Evolutionary conservation across 1,284 basidiomycete genomes (phyloP).

Genomic region (Xerocomus nothofagi): DNA sequence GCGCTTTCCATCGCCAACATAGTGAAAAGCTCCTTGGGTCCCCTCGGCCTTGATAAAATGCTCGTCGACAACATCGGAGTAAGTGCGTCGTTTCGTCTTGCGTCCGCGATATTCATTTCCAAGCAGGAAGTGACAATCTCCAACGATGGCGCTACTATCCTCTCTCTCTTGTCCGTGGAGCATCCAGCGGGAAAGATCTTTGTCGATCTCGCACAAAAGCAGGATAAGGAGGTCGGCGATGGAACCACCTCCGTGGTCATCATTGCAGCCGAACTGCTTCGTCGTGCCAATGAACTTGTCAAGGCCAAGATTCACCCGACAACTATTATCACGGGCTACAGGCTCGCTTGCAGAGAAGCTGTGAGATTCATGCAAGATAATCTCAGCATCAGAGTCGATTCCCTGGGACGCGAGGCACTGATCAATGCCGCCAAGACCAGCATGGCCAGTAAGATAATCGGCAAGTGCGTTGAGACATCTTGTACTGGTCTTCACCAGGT

Average conservation of each 20-base stretch:
- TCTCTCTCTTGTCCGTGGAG: conserved; percentile 88
- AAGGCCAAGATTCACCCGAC: conserved; percentile 99
- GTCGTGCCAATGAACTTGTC: conserved; percentile 96
- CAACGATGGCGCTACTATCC: conserved; percentile 98
- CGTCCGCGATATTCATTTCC: conserved; percentile 9
- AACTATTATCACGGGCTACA: conserved; percentile 98
- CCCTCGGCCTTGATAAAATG: conserved; percentile 96
- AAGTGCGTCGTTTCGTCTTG: conserved; percentile 30
- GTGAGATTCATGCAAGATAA: conserved; percentile 99
- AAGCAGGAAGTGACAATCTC: conserved; percentile 96
- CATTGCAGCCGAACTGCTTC: conserved; percentile 92
- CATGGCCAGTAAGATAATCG: conserved; percentile 99
- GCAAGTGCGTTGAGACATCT: conserved; percentile 60
- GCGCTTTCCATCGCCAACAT: conserved; percentile 97
- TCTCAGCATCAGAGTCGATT: conserved; percentile 92
- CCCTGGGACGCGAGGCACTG: conserved; percentile 87
- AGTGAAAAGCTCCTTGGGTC: conserved; percentile 95
- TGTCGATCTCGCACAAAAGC: conserved; percentile 98
- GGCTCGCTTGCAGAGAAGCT: conserved; percentile 95
- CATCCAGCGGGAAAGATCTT: conserved; percentile 96
- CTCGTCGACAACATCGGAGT: conserved; percentile 98
- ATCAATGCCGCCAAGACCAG: conserved; percentile 98
- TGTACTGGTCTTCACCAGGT: not conserved
- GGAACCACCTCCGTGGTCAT: conserved; percentile 99
- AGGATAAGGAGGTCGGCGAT: conserved; percentile 99